Percentiles rank a stretch among this genome's conserved stretches.
phyloP scores from a whole-genome alignment of 345 rosid genomes.

The Zanthoxylum bungeanum region DNA sequence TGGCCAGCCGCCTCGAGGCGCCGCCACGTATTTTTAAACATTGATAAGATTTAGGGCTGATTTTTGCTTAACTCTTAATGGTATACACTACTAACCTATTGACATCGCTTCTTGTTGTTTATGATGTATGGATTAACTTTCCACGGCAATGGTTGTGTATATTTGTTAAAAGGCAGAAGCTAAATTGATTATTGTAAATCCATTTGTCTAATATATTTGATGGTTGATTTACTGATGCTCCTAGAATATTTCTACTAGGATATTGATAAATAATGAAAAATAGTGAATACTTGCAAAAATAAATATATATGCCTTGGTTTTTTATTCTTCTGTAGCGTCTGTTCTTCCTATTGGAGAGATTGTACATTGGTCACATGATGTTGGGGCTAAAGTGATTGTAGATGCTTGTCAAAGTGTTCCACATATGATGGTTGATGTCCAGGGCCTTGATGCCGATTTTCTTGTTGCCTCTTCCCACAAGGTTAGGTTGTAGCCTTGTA shows the following conservation, averaged over 20 bases:
- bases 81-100: background rate
- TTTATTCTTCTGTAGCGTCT: constrained; percentile 51
- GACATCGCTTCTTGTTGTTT: background rate
- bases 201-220: background rate
- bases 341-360: constrained; percentile 76
- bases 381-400: constrained; percentile 81
- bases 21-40: no score
- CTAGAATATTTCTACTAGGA: background rate
- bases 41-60: no score
- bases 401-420: constrained; percentile 99
- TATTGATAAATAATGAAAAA: background rate
- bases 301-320: background rate
- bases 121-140: background rate
- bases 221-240: background rate
- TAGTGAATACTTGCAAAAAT: background rate
- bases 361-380: constrained; percentile 64
- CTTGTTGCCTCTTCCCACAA: constrained; percentile 97
- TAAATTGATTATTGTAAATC: background rate
- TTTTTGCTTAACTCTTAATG: background rate
- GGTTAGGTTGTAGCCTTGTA: constrained; percentile 50
- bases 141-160: background rate
- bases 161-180: background rate
- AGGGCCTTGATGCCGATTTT: constrained; percentile 76
- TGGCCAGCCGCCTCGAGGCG: no score
- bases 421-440: constrained; percentile 88